Base-by-base conservation (phyloP, 768 basidiomycete genomes). In the Xerocomellus intermedius region DNA sequence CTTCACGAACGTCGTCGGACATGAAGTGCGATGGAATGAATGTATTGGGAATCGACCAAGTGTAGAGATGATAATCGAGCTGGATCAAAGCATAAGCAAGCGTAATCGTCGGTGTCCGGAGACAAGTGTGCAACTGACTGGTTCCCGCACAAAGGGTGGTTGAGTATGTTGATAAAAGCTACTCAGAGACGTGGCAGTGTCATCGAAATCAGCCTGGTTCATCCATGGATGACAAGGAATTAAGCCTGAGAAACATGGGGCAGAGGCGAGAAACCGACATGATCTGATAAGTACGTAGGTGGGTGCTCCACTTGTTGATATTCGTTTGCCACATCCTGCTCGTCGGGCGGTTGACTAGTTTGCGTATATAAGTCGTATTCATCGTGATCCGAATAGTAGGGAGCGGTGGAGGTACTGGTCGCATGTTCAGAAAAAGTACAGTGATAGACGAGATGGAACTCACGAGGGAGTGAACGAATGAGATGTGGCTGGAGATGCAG, bases 41-140 rank as follows among this genome's bases (percentile, higher is more conserved):
- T 52, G 77, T 64, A 58, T 81, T 73, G 42, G 88, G 76, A 64
- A 88, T 76, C 62, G 81, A 80, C 2, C 82, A 81, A 4, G 90
- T 87, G 75, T 99, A 99, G 30, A 98, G 80, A 61, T 98, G 93
- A 66, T 99, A 94, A 66, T 97, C 85, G 43, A 98, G 81, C 92
- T 96, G 66, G 19, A 41, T 50, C 9, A 22, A 36, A 26, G 24
- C 5, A 30, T 22, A 42, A 42, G 41, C 50, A 24, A 53, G 45
- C 3, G 8, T 41, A 22, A 32, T 38, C 50, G 42, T 38, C 49
- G 48, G 12, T 38, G 47, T 43, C 50, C 36, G 22, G n/a, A 52
- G 22, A 55, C 26, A 13, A 50, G 35, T 39, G 46, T n/a, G 26
- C 55, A 30, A 60, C 75, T 62, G 66, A 92, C 91, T 21, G 90